These are phyloP conservation scores for Escallonia herrerae DNA, from an alignment of 129 eudicot species.

Conservation along the genomic window DNA sequence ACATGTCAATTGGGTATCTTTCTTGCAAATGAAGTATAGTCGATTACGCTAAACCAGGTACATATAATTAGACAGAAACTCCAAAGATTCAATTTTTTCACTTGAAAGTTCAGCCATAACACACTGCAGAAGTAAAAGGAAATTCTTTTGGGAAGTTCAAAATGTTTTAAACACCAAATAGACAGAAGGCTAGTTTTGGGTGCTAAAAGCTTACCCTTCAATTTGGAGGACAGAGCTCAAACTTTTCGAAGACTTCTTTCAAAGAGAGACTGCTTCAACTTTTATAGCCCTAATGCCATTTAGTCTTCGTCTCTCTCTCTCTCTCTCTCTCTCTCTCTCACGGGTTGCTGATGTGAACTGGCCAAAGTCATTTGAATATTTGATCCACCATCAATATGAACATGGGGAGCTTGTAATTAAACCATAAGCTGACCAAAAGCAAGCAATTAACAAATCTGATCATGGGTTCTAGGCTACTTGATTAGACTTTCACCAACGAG, in stretches of 20 bases:
- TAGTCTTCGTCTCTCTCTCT: conserved; percentile 3
- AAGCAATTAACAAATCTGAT: conserved; percentile 1
- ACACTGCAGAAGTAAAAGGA: no score
- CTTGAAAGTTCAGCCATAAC: no score
- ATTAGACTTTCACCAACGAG: background rate
- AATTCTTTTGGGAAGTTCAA: no score
- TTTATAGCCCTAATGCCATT: conserved; percentile 29
- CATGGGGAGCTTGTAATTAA: conserved; percentile 9
- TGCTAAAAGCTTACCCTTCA: conserved; percentile 25
- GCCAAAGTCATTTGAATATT: conserved; percentile 19
- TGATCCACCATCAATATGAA: conserved; percentile 12
- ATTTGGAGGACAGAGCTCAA: conserved; percentile 13
- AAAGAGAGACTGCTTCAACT: conserved; percentile 7
- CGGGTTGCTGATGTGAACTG: conserved; percentile 53
- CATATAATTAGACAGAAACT: no score
- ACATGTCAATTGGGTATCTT: conserved; percentile 9
- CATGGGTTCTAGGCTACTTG: conserved; percentile 1
- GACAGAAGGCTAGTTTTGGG: background rate
- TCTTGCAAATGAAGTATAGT: no score
- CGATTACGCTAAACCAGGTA: no score
- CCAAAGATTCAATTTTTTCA: no score
- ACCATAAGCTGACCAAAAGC: conserved; percentile 19
- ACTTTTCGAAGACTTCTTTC: conserved; percentile 10
- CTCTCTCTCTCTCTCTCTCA: conserved; percentile 17
- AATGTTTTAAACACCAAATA: background rate